A percentile compares a stretch with the other conserved stretches of the same genome.
Evolutionary conservation across 163 green algal species (phyloP).

Genomic region (Scenedesmus sp.): DNA sequence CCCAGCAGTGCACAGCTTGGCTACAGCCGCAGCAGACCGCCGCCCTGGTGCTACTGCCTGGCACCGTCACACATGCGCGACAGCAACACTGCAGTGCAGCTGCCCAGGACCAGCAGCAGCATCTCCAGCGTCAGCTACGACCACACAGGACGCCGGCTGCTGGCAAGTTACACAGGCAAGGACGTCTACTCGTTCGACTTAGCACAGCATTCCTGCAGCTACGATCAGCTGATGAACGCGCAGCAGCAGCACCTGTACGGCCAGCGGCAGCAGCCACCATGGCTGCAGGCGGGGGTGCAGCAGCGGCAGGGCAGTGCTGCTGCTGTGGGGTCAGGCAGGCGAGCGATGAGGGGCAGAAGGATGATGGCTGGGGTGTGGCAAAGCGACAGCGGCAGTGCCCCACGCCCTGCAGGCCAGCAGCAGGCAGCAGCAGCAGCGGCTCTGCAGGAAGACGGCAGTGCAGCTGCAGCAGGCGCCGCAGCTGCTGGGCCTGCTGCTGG

Average conservation of each 20-base stretch:
- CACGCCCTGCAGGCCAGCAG: background rate
- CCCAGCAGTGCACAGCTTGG: background rate
- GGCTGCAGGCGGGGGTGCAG: background rate
- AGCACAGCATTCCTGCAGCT: conserved; percentile 10
- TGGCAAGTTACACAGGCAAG: conserved; percentile 48
- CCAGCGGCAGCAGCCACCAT: background rate
- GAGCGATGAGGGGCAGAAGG: background rate
- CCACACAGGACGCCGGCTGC: conserved; percentile 21
- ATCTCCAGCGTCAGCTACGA: conserved; percentile 33
- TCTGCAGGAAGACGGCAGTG: background rate
- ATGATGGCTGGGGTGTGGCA: conserved; percentile 21
- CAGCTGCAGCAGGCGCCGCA: background rate
- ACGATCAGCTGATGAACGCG: conserved; percentile 18
- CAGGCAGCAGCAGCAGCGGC: conserved; percentile 3
- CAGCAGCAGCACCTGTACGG: conserved; percentile 13
- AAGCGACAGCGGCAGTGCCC: background rate
- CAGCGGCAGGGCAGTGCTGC: background rate
- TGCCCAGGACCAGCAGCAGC: background rate
- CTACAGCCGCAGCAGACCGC: conserved; percentile 23
- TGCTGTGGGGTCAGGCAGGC: background rate
- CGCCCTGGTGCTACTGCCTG: conserved; percentile 37
- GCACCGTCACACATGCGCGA: background rate
- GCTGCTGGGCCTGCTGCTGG: background rate
- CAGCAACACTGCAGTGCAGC: background rate
- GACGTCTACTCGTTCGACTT: conserved; percentile 39